Conservation (phyloP, 306 rosid genomes). For the Vachellia pachyceras region DNA sequence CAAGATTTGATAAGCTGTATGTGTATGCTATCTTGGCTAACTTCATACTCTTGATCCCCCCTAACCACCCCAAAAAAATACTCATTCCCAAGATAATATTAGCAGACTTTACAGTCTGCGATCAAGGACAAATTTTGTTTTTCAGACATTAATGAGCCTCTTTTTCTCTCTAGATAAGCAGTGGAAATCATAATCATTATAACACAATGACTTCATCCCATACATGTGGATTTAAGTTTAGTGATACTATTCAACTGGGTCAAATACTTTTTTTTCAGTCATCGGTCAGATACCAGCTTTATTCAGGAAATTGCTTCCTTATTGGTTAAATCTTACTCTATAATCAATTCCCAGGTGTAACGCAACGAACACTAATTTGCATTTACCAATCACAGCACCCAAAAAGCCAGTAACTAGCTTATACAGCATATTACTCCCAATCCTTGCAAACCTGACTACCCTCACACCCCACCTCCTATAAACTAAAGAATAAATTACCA, state of each 20-base stretch:
- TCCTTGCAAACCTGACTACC: background rate
- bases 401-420: background rate
- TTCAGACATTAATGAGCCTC: background rate
- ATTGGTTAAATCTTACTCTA: background rate
- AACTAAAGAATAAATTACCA: background rate
- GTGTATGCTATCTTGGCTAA: background rate
- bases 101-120: background rate
- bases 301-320: background rate
- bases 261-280: background rate
- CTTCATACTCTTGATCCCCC: background rate
- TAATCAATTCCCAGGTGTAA: background rate
- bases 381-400: background rate
- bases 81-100: background rate
- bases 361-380: background rate
- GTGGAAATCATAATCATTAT: background rate
- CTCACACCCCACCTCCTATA: background rate
- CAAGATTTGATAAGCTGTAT: background rate
- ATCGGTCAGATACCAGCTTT: background rate
- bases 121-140: background rate
- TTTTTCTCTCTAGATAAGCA: background rate
- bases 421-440: background rate
- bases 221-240: background rate
- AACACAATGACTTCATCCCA: background rate
- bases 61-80: background rate
- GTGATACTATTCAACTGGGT: background rate